Evolutionary conservation across 2,329 filamentous ascomycete species (phyloP), one percentile per base, ranked within the genome.

Genomic region (Pseudocercospora musae): DNA sequence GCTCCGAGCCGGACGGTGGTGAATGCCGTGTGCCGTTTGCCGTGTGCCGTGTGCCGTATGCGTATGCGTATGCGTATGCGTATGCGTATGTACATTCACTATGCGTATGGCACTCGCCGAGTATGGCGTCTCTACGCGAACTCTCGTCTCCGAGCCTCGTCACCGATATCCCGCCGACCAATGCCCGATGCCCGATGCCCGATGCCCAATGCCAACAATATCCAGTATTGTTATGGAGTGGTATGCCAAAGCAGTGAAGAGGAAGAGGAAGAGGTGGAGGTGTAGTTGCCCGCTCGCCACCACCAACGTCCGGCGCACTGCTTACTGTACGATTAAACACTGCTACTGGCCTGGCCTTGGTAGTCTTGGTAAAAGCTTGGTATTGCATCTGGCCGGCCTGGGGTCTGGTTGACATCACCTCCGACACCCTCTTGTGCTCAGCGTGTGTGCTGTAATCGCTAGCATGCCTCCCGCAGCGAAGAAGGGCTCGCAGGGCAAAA

Each of bases 391-490:
- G 33, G 13, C 33, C 33, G n/a, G n/a, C n/a, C n/a, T n/a, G n/a
- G 15, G 33, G 33, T 37, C 11, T 37, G 11, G 29, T 31, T 31
- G 29, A 31, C 9, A 15, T 37, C 15, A 6, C 15, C 33, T 37
- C 33, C 6, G n/a, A n/a, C 33, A 37, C 33, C 5, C 5, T n/a
- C 13, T 18, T 21, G 25, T 20, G 8, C 29, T 54, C 15, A 37
- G 29, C 50, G 21, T 52, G 44, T 48, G 44, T 23, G 33, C 33
- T 37, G 33, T 37, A 37, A 37, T 42, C 50, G 54, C n/a, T 57
- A 62, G 9, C 46, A 71, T 71, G 70, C 48, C 66, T 44, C 62
- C 71, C 46, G 67, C 68, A 29, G 71, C 72, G 57, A 75, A 75
- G 66, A 73, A 72, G 58, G 69, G 70, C 62, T 62, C 69, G 13